Evolutionary conservation across 176 grass and related monocot species (phyloP), one percentile per base, ranked within the genome.

Genomic region (Musa schizocarpa): DNA sequence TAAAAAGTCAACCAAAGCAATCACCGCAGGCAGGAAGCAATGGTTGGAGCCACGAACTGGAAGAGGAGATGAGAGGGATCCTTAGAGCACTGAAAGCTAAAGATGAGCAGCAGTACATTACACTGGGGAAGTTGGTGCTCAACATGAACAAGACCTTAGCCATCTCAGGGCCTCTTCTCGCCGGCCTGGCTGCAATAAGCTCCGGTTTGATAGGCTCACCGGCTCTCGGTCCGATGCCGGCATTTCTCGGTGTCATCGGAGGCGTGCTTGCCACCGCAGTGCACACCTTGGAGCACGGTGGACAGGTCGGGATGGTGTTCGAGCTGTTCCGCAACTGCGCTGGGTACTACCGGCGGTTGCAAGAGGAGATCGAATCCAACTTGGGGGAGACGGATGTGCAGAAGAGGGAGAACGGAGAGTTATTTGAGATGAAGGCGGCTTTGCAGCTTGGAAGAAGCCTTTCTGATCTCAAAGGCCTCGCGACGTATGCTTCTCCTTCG

Each of bases 271-370:
- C 79, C 9, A 62, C 72, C 25, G 16, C 69, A 50, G 20, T 54
- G 17, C 79, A 84, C 76, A 52, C 76, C 1, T 79, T 79, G 12
- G 82, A 78, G 68, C 82, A 84, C 76, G 82, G 82, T 20, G 76
- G 76, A 50, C 82, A 84, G 19, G 52, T 84, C 24, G 82, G 82
- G 24, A 84, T 84, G 82, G 65, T 79, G 8, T 84, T 84, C 74
- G 77, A 85, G 63, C 72, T 85, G 25, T 68, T 71, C 66, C 78
- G 83, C 43, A 80, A 85, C 68, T 80, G 77, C 68, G 59, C 83
- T 9, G 77, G 83, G n/a, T 67, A 71, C 57, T 80, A 75, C 43
- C 53, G 43, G 13, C 64, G 61, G 83, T 48, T 80, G 51, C 21
- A 76, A 50, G 77, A 85, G 72, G 77, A 76, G 63, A 80, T 85